phyloP scores from a whole-genome alignment of 768 basidiomycete genomes.

The Leccinum uliginosum region DNA sequence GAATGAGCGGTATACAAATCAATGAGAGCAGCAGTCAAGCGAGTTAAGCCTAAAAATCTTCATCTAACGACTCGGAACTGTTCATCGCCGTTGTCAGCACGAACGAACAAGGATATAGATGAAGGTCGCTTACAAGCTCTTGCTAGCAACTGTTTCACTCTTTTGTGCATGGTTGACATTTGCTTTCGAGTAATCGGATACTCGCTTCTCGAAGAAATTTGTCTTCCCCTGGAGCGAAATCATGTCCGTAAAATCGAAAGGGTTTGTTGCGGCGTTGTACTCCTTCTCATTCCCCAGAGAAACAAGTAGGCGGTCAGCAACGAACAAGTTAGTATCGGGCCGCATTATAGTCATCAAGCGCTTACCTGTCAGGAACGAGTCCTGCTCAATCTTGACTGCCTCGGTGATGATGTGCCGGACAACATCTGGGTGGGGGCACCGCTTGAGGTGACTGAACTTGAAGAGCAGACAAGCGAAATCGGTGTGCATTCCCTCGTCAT shows the following conservation, averaged over 20 bases:
- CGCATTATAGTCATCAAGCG: not conserved
- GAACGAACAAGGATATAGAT: not conserved
- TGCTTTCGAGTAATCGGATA: conserved; percentile 78
- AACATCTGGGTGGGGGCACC: not conserved
- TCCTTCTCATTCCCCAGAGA: conserved; percentile 76
- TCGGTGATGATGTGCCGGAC: conserved; percentile 1
- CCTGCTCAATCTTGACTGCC: conserved; percentile 83
- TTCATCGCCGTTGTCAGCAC: not conserved
- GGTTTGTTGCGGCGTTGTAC: conserved; percentile 72
- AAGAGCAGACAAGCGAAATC: not conserved
- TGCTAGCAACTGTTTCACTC: conserved; percentile 19
- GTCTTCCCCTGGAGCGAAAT: conserved; percentile 94
- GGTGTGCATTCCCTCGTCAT: conserved; percentile 54
- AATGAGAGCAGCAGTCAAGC: not conserved
- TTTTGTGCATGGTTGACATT: conserved; percentile 41
- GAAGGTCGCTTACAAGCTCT: conserved; percentile 35
- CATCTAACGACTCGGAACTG: conserved; percentile 39
- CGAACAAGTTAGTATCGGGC: conserved; percentile 39
- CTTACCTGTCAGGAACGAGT: conserved; percentile 77
- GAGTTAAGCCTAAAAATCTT: conserved; percentile 38
- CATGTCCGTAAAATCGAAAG: conserved; percentile 92
- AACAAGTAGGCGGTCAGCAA: conserved; percentile 81
- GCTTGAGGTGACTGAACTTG: conserved; percentile 1
- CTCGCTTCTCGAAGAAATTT: conserved; percentile 77
- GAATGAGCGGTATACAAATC: not conserved